phyloP scores from a whole-genome alignment of 2,329 filamentous ascomycete species.

The Hymenoscyphus occultus region DNA sequence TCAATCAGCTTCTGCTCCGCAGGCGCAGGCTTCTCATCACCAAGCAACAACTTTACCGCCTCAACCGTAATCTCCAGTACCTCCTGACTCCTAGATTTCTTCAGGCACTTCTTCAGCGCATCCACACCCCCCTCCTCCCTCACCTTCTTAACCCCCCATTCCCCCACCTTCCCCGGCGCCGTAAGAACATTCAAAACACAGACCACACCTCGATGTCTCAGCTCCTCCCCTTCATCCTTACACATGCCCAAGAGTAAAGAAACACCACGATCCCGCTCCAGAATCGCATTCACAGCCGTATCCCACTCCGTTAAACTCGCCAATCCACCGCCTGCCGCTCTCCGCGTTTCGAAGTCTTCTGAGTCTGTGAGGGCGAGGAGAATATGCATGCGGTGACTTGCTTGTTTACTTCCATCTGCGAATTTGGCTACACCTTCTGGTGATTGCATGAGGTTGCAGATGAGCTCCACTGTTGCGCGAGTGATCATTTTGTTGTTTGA shows the following conservation, averaged over 20 bases:
- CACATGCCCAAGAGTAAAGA: constrained; percentile 79
- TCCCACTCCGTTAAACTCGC: constrained; percentile 81
- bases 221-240: constrained; percentile 65
- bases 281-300: constrained; percentile 65
- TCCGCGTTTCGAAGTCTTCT: constrained; percentile 74
- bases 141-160: constrained; percentile 57
- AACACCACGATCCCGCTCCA: constrained; percentile 69
- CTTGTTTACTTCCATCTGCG: constrained; percentile 63
- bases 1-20: constrained; percentile 13
- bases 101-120: constrained; percentile 65
- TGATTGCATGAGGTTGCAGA: constrained; percentile 82
- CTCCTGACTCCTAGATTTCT: constrained; percentile 64
- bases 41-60: constrained; percentile 57
- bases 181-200: constrained; percentile 70
- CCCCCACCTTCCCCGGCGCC: constrained; percentile 63
- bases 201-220: constrained; percentile 72
- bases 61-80: constrained; percentile 71
- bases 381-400: constrained; percentile 74
- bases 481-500: constrained; percentile 72
- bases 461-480: constrained; percentile 80
- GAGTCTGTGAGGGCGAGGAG: constrained; percentile 84
- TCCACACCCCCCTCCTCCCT: constrained; percentile 63
- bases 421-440: constrained; percentile 67
- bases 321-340: constrained; percentile 83
- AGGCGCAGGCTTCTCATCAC: constrained; percentile 21